These are phyloP conservation scores for Petunia axillaris DNA, from an alignment of 257 asterid species.

Conservation along the genomic window DNA sequence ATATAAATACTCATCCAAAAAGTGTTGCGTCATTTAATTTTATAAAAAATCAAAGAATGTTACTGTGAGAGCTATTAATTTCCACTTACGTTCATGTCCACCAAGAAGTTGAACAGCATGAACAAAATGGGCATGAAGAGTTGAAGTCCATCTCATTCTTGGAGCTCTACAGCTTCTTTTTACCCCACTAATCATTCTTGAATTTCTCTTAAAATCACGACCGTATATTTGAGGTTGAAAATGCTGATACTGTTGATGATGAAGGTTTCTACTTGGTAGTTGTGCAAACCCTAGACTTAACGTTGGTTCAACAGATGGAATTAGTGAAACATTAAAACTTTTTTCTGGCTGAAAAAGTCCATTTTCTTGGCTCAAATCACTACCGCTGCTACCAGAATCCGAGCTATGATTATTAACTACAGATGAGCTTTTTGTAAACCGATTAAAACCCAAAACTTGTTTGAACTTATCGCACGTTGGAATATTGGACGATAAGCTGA, in stretches of 20 bases:
- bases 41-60: neutral
- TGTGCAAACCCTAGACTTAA: conserved; percentile 54
- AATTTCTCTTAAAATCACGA: conserved; percentile 55
- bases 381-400: conserved; percentile 70
- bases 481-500: conserved; percentile 51
- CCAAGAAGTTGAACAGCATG: conserved; percentile 91
- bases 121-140: conserved; percentile 87
- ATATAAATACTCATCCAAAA: neutral
- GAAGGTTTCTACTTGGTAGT: conserved; percentile 18
- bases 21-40: neutral
- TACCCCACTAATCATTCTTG: conserved; percentile 44
- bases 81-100: conserved; percentile 76
- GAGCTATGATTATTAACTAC: neutral
- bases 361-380: conserved; percentile 73
- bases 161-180: conserved; percentile 72
- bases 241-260: conserved; percentile 34
- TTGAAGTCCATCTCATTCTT: conserved; percentile 90
- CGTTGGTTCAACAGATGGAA: conserved; percentile 35
- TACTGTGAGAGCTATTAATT: neutral
- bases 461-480: conserved; percentile 20
- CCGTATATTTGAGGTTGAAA: conserved; percentile 52
- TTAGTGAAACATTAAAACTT: neutral
- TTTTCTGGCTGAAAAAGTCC: conserved; percentile 27
- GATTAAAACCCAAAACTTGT: conserved; percentile 33
- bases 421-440: too few relatives aligned